These are phyloP conservation scores for Pythium oligandrum DNA, from an alignment of 352 stramenopile species.

Conservation along the genomic window DNA sequence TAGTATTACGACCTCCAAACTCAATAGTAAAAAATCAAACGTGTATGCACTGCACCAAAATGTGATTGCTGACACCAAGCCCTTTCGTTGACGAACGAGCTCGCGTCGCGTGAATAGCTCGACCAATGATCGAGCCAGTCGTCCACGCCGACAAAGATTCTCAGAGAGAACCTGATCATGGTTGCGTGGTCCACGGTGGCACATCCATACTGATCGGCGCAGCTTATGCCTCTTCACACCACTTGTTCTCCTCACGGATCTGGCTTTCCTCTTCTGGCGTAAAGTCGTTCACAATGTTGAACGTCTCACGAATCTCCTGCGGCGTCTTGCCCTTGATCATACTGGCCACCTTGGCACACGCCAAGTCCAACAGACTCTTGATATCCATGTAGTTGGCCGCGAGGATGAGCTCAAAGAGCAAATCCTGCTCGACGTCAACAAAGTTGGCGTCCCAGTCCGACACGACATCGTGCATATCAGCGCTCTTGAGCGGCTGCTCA, in stretches of 20 bases:
- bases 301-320: slow-evolving; percentile 99
- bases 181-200: too few relatives aligned
- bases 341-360: slow-evolving; percentile 89
- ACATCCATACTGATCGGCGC: too few relatives aligned
- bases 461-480: slow-evolving; percentile 99
- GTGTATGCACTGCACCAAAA: too few relatives aligned
- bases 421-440: slow-evolving; percentile 98
- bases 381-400: slow-evolving; percentile 99
- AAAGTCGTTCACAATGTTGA: slow-evolving; percentile 99
- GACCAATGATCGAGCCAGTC: too few relatives aligned
- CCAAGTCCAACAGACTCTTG: slow-evolving; percentile 92
- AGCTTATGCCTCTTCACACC: slow-evolving; percentile 97
- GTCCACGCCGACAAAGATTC: too few relatives aligned
- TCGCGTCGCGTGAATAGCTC: too few relatives aligned
- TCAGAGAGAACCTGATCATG: too few relatives aligned
- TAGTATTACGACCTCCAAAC: too few relatives aligned
- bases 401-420: slow-evolving; percentile 99
- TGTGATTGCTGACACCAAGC: too few relatives aligned
- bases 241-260: slow-evolving; percentile 99
- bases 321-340: slow-evolving; percentile 97
- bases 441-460: slow-evolving; percentile 99
- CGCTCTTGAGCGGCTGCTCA: slow-evolving; percentile 92
- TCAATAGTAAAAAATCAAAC: too few relatives aligned
- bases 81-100: too few relatives aligned
- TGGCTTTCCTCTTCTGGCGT: slow-evolving; percentile 99